Evolutionary conservation across 1,284 basidiomycete species (phyloP).

Genomic region (Malassezia psittaci): DNA sequence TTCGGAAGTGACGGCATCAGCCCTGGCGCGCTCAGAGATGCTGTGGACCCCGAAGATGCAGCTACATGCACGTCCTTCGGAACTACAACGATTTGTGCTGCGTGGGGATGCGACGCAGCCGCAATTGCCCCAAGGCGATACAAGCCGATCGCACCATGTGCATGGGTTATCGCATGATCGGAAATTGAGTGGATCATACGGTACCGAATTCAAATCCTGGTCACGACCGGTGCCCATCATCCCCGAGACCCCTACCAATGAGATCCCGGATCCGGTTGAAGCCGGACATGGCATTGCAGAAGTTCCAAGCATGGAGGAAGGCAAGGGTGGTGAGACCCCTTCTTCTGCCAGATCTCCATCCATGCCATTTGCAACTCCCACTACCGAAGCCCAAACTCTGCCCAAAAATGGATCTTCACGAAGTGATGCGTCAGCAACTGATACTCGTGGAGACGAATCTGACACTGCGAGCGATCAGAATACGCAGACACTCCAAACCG

Average conservation of each 20-base stretch:
- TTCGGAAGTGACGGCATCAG: background rate
- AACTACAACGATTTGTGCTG: conserved; percentile 11
- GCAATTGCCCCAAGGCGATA: conserved; percentile 1
- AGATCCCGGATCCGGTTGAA: background rate
- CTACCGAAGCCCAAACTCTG: too few relatives aligned
- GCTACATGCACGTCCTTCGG: conserved; percentile 1
- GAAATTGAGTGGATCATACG: conserved; percentile 8
- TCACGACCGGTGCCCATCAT: background rate
- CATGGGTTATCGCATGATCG: background rate
- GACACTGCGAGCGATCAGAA: too few relatives aligned
- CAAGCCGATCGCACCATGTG: background rate
- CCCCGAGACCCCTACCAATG: background rate
- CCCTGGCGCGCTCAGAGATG: background rate
- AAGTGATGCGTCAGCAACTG: too few relatives aligned
- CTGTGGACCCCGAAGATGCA: conserved; percentile 4
- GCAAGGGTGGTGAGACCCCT: too few relatives aligned
- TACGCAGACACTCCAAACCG: too few relatives aligned
- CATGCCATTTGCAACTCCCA: too few relatives aligned
- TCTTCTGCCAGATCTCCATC: too few relatives aligned
- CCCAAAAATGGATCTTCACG: too few relatives aligned
- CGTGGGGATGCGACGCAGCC: conserved; percentile 12
- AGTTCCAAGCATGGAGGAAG: background rate
- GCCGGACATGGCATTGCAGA: background rate
- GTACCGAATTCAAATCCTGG: conserved; percentile 2
- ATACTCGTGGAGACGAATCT: too few relatives aligned